A percentile compares a stretch with the other conserved stretches of the same genome.
Conservation (phyloP, 371 early-diverging fungal species). For the Apophysomyces elegans region DNA sequence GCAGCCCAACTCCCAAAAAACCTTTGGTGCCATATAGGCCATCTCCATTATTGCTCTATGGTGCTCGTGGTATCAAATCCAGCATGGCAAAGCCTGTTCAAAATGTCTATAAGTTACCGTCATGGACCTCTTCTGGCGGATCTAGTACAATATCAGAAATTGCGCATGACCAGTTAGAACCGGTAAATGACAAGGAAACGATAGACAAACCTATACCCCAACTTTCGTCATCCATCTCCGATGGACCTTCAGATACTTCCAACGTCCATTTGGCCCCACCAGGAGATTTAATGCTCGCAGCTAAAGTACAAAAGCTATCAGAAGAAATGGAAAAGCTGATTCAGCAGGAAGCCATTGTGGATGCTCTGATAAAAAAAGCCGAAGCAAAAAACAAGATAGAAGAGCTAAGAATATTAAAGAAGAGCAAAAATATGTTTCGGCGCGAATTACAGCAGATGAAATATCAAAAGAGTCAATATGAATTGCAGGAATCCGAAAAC, state of each 20-base stretch:
- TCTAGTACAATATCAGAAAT: conserved; percentile 38
- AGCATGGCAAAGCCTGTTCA: conserved; percentile 43
- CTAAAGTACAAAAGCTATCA: conserved; percentile 53
- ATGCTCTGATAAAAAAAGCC: conserved; percentile 65
- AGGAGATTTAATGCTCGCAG: conserved; percentile 68
- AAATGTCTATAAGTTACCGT: conserved; percentile 33
- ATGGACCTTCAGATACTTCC: conserved; percentile 13
- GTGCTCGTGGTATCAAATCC: conserved; percentile 32
- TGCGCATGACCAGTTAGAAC: conserved; percentile 37
- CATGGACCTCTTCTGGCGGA: conserved; percentile 45
- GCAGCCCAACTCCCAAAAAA: conserved; percentile 7
- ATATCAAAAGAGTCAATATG: conserved; percentile 73
- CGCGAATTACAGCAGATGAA: conserved; percentile 65
- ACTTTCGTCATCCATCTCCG: not conserved
- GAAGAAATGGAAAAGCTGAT: conserved; percentile 60
- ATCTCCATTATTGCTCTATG: conserved; percentile 25
- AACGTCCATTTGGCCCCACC: conserved; percentile 69
- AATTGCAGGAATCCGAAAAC: conserved; percentile 69
- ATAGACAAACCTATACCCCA: conserved; percentile 1
- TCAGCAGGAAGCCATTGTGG: conserved; percentile 74
- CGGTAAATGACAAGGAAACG: not conserved
- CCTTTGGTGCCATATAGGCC: conserved; percentile 7
- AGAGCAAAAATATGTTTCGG: conserved; percentile 58
- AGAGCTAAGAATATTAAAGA: conserved; percentile 67
- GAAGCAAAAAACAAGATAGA: conserved; percentile 49